These are phyloP conservation scores for Graphilbum ipis-grandicollis DNA, from an alignment of 2,329 filamentous ascomycete species.

Conservation along the genomic window DNA sequence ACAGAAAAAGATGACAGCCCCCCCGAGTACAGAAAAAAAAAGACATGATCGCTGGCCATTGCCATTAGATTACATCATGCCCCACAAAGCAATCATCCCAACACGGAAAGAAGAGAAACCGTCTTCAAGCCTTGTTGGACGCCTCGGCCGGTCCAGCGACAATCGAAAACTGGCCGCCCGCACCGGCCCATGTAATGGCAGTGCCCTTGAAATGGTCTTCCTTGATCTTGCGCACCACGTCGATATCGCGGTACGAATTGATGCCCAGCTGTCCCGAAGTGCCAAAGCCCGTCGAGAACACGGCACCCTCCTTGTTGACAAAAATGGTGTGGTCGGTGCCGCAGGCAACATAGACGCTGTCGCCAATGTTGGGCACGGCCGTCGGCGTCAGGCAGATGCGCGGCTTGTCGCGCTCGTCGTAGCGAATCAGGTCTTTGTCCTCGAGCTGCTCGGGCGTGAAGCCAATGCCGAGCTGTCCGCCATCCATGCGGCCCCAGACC, in stretches of 20 bases:
- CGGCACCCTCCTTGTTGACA: conserved; percentile 49
- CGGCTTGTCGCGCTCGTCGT: conserved; percentile 46
- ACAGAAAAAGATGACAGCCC: no score
- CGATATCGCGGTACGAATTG: conserved; percentile 60
- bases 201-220: conserved; percentile 67
- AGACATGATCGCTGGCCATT: no score
- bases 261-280: conserved; percentile 68
- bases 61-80: no score
- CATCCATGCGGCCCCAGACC: conserved; percentile 41
- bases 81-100: no score
- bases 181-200: conserved; percentile 60
- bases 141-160: no score
- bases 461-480: conserved; percentile 37
- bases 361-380: conserved; percentile 35
- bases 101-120: no score
- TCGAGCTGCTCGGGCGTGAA: conserved; percentile 39
- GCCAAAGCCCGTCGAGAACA: conserved; percentile 67
- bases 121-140: no score
- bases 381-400: conserved; percentile 56
- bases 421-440: conserved; percentile 39
- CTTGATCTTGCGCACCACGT: conserved; percentile 61
- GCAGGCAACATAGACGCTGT: conserved; percentile 37
- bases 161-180: conserved; percentile 77
- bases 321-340: conserved; percentile 60
- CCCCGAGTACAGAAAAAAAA: no score